These are phyloP conservation scores for Boletellus sp. DNA, from an alignment of 768 basidiomycete genomes.

Conservation along the genomic window DNA sequence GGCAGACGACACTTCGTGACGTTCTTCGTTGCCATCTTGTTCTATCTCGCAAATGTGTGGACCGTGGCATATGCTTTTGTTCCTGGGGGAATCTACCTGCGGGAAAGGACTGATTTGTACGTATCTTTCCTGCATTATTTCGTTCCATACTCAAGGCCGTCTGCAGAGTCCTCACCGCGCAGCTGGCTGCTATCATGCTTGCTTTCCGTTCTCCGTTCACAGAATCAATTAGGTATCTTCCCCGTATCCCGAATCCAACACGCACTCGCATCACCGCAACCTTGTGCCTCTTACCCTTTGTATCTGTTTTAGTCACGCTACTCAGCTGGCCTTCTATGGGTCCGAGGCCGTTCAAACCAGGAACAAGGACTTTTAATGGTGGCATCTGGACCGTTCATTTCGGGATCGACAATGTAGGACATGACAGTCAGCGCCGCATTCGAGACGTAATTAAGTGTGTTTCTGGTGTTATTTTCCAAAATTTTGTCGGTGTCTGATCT, in stretches of 20 bases:
- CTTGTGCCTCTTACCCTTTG: slow-evolving; percentile 40
- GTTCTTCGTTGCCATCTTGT: slow-evolving; percentile 56
- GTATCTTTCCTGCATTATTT: slow-evolving; percentile 24
- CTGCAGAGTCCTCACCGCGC: slow-evolving; percentile 50
- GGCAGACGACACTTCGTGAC: slow-evolving; percentile 53
- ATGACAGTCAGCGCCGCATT: slow-evolving; percentile 33
- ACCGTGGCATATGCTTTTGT: slow-evolving; percentile 92
- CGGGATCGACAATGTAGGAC: slow-evolving; percentile 48
- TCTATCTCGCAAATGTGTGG: slow-evolving; percentile 69
- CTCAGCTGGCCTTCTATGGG: slow-evolving; percentile 48
- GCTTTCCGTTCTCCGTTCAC: slow-evolving; percentile 42
- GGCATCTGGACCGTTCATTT: slow-evolving; percentile 95
- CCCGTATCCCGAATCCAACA: slow-evolving; percentile 17
- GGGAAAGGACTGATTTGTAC: slow-evolving; percentile 75
- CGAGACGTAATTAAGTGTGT: slow-evolving; percentile 57
- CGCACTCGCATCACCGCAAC: slow-evolving; percentile 31
- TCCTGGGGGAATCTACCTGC: slow-evolving; percentile 68
- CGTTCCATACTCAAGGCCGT: not conserved
- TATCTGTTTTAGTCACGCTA: slow-evolving; percentile 51
- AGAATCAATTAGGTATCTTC: not conserved
- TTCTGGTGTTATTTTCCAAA: slow-evolving; percentile 15
- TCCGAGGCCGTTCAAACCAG: slow-evolving; percentile 58
- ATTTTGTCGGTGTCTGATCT: not conserved
- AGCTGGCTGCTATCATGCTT: slow-evolving; percentile 48
- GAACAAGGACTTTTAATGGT: slow-evolving; percentile 66